Evolutionary conservation across 164 flowering plant species (phyloP).

Genomic region (Piper betle): DNA sequence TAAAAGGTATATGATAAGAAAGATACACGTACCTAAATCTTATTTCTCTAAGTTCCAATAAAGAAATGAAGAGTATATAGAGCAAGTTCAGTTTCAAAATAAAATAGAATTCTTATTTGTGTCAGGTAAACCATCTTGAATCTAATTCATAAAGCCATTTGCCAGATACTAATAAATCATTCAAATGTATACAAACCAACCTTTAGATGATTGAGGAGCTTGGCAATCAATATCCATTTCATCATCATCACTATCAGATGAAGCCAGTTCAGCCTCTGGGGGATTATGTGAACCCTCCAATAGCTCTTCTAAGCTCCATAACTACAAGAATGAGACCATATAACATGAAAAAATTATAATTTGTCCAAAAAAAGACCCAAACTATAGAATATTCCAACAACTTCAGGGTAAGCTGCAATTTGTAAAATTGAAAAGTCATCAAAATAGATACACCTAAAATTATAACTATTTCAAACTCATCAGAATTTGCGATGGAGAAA

Average conservation of each 20-base stretch:
- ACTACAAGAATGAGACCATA: conserved; percentile 1
- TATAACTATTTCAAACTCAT: not conserved
- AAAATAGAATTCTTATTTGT: not conserved
- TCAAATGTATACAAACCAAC: not conserved
- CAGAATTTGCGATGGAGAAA: not conserved
- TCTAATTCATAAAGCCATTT: not conserved
- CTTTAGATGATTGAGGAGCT: conserved; percentile 6
- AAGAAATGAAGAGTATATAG: not conserved
- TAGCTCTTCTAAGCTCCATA: conserved; percentile 9
- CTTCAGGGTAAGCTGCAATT: no score
- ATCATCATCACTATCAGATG: conserved; percentile 8
- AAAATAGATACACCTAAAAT: not conserved
- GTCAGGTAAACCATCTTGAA: not conserved
- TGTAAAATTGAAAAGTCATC: no score
- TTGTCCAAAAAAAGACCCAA: no score
- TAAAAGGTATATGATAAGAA: no score
- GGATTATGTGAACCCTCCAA: conserved; percentile 4
- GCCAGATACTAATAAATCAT: not conserved
- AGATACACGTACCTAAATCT: not conserved
- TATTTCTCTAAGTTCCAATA: not conserved
- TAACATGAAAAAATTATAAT: no score
- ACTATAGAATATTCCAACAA: no score
- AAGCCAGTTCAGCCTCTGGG: conserved; percentile 1
- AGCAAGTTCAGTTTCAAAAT: not conserved
- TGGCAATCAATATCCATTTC: conserved; percentile 8